Base-by-base conservation (phyloP, 2,329 filamentous ascomycete species). In the Xylariaceae sp. region DNA sequence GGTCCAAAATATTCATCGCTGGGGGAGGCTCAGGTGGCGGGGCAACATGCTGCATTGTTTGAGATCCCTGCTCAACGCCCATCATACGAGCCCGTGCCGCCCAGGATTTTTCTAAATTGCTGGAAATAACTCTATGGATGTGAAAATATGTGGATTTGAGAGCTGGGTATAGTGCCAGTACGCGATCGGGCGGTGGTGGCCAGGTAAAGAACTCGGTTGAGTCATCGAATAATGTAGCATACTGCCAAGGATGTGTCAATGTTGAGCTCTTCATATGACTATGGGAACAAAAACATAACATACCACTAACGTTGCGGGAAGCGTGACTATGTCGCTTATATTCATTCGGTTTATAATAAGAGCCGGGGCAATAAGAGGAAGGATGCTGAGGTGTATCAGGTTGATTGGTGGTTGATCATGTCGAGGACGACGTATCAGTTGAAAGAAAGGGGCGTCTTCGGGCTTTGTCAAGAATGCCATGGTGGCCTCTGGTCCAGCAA, bases 311-410 rank as follows among this genome's bases (percentile, higher is more conserved):
- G 70, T 71, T 7, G 62, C 58, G 2, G 75, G 69, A 24, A 76
- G 68, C 6, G 74, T 56, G 14, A 75, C 46, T 2, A 73, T 58
- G 45, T 91, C 88, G 26, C 84, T 83, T 44, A 88, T 41, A 2
- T 78, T 80, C 23, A 87, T 86, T 29, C 89, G 79, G 17, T 87
- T 87, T n/a, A 89, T 79, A 9, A 92, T 79, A 7, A 93, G 78
- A 2, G 85, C 79, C 9, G 88, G 79, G 0, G 86, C 88, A 56
- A 93, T 89, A 6, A 90, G 76, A 1, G 88, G 86, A 3, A 91
- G 72, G 2, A 68, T 44, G 31, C 64, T 47, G 21, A 70, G 61
- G 44, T 66, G 62, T 21, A 67, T 7, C 5, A 67, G 17, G 45
- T 70, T 65, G 14, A 72, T 40, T 0, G 60, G 16, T 0, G 60